Conservation (phyloP, 352 stramenopile species). For the Pythium dissotocum region DNA sequence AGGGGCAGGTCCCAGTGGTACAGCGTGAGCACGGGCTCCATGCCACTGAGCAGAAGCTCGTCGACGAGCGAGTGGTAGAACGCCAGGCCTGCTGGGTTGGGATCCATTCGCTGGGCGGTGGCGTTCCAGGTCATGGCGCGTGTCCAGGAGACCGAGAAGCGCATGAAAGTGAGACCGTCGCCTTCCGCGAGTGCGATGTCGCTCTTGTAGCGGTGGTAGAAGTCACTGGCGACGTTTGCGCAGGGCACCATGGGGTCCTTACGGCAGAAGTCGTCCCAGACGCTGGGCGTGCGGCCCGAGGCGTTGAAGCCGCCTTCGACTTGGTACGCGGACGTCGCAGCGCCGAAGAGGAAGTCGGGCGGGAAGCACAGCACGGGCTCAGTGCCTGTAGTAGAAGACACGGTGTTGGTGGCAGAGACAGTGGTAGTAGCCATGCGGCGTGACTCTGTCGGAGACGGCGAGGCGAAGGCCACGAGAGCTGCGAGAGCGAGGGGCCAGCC, state of each 20-base stretch:
- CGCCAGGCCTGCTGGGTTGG: slow-evolving; percentile 79
- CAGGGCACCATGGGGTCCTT: slow-evolving; percentile 58
- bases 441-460: too few species aligned
- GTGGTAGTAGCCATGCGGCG: too few species aligned
- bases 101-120: slow-evolving; percentile 37
- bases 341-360: slow-evolving; percentile 81
- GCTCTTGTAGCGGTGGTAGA: slow-evolving; percentile 85
- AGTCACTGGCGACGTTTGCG: slow-evolving; percentile 91
- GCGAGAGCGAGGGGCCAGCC: not conserved
- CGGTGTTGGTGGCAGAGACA: not conserved
- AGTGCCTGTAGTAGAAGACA: not conserved
- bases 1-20: slow-evolving; percentile 96
- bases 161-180: slow-evolving; percentile 89
- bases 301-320: slow-evolving; percentile 87
- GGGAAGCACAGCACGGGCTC: slow-evolving; percentile 34
- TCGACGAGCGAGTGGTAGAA: slow-evolving; percentile 75
- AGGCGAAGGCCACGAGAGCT: too few species aligned
- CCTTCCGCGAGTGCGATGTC: slow-evolving; percentile 91
- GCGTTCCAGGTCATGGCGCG: slow-evolving; percentile 42
- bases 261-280: slow-evolving; percentile 91
- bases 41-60: slow-evolving; percentile 31
- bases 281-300: slow-evolving; percentile 69
- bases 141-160: slow-evolving; percentile 83
- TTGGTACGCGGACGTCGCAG: slow-evolving; percentile 88
- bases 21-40: slow-evolving; percentile 89